Conservation (phyloP, 139 green algal species). For the Auxenochlorella pyrenoidosa region DNA sequence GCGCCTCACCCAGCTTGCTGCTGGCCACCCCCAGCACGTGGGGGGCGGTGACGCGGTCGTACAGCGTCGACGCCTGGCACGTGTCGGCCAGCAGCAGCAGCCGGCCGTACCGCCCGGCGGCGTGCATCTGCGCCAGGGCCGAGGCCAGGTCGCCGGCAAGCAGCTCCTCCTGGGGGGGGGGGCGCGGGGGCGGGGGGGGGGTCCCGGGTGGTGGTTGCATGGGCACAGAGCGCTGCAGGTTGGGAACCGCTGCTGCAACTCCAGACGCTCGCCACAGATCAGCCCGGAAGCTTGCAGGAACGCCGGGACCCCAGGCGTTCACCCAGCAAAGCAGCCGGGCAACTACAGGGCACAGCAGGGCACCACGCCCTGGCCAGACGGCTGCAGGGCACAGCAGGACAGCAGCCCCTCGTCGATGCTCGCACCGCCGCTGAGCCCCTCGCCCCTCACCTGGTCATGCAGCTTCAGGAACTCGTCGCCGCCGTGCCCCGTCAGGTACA, state of each 20-base stretch:
- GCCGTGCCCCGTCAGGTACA: slow-evolving; percentile 90
- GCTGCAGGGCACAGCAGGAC: not conserved
- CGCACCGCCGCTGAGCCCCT: no score
- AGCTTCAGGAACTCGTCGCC: slow-evolving; percentile 98
- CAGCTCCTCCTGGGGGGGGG: slow-evolving; percentile 60
- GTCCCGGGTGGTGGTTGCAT: no score
- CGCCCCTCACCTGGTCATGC: slow-evolving; percentile 61
- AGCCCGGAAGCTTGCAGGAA: not conserved
- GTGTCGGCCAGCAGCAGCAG: slow-evolving; percentile 95
- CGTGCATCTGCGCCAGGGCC: slow-evolving; percentile 56
- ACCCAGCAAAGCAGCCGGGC: not conserved
- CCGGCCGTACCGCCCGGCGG: slow-evolving; percentile 76
- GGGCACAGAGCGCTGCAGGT: no score
- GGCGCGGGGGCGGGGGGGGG: no score
- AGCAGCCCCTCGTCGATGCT: no score
- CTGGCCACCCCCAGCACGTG: slow-evolving; percentile 67
- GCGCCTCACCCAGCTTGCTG: slow-evolving; percentile 54
- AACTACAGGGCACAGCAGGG: no score
- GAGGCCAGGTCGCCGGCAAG: slow-evolving; percentile 70
- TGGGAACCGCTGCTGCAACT: no score
- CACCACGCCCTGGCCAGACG: no score
- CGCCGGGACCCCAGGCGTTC: not conserved
- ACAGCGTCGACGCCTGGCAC: slow-evolving; percentile 84
- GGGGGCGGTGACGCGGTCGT: slow-evolving; percentile 62
- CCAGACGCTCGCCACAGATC: no score